phyloP scores from a whole-genome alignment of 169 alveolate species.

The Sarcocystis neurona region DNA sequence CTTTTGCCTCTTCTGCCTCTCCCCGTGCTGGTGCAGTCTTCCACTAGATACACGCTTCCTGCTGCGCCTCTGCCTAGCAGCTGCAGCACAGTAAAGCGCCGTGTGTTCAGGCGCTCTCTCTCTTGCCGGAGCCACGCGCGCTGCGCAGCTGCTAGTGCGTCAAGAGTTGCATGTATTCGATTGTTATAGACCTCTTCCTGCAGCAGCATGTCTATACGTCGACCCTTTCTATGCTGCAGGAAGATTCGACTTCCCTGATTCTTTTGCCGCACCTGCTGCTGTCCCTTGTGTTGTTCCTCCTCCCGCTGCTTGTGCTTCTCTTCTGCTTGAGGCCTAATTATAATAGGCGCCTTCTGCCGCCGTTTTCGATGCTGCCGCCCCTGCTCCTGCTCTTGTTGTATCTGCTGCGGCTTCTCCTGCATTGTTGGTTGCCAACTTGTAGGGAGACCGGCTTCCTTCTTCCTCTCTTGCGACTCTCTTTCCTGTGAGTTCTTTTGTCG shows the following conservation, averaged over 20 bases:
- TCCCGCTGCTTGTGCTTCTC: not conserved
- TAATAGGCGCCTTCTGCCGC: not conserved
- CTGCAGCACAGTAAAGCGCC: not conserved
- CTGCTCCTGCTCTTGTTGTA: not conserved
- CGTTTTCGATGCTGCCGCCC: not conserved
- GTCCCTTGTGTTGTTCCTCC: not conserved
- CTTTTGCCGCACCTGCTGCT: not conserved
- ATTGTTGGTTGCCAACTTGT: not conserved
- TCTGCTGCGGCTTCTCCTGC: not conserved
- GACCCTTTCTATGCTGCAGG: not conserved
- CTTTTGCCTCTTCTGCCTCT: too few relatives aligned
- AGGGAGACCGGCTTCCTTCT: not conserved
- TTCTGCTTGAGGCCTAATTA: not conserved
- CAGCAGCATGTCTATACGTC: too few relatives aligned
- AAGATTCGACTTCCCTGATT: not conserved
- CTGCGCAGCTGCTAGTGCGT: conserved; percentile 17
- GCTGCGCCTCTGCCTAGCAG: conserved; percentile 9
- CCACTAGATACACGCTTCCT: conserved; percentile 7
- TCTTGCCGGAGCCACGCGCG: conserved; percentile 25
- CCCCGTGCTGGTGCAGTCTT: too few relatives aligned
- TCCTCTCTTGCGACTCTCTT: not conserved
- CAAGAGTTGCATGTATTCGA: too few relatives aligned
- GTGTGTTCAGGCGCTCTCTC: conserved; percentile 21
- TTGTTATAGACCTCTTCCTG: too few relatives aligned
- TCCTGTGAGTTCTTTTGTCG: not conserved